Base-by-base conservation (phyloP, 2,329 filamentous ascomycete genomes). In the Cladosporium sp. region DNA sequence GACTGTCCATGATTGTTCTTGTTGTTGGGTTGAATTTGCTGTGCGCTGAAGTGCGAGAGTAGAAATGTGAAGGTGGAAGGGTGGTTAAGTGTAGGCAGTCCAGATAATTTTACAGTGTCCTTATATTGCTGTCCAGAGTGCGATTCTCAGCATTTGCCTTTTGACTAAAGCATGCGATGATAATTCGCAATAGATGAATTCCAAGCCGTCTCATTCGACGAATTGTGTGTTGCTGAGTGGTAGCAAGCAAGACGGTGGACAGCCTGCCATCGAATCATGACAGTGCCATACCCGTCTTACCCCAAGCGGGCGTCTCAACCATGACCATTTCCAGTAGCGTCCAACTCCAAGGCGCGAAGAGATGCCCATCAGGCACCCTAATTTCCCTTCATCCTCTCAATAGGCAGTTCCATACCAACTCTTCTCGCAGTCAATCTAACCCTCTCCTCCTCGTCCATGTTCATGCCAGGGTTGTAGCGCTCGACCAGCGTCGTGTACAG, bases 391-490 rank as follows among this genome's bases (percentile, higher is more conserved):
- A 49, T 48, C 22, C 22, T 16, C 69, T 88, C 83, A 27, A 79
- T 68, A 0, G 92, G 92, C 69, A 97, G 66, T 69, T 96, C 79
- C 85, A 96, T 89, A 15, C 92, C 93, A 35, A 97, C 90, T 65
- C 88, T 81, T 69, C 89, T 76, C 7, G 93, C 93, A 48, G 87
- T 86, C 73, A 96, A 73, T 51, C 88, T 74, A 36, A 96, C 83
- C 53, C 88, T 78, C 73, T 97, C 91, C 65, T 83, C 78, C 70
- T 94, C 85, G 57, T 86, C 82, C 85, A 95, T 88, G 58, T 82
- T 80, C 82, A 94, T 88, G 15, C 91, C 90, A 0, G 90, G 90
- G 68, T 97, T 97, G 71, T 98, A 97, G 60, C 91, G 79, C 71
- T 96, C 91, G 32, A 97, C 68, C 38, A 97, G 72, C 13, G 82